Evolutionary conservation across 768 basidiomycete species (phyloP).

Genomic region (Mycena chlorophos): DNA sequence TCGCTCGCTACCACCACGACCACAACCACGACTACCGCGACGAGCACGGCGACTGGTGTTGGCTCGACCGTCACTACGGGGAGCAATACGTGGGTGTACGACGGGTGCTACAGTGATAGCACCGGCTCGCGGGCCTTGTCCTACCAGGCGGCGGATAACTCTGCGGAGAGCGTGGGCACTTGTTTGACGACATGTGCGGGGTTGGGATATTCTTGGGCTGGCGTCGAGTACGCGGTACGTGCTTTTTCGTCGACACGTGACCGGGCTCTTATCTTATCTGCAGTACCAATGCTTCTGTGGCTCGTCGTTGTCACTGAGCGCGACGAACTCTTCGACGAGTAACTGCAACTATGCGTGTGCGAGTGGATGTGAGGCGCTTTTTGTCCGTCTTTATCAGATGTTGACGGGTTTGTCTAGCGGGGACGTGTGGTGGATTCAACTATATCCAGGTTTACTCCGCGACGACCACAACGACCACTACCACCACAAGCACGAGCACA

Average conservation of each 20-base stretch:
- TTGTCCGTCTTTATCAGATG: no score
- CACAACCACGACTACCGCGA: not conserved
- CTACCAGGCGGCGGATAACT: no score
- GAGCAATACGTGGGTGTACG: no score
- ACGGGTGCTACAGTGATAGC: no score
- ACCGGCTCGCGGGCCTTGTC: no score
- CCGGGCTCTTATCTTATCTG: no score
- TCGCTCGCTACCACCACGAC: no score
- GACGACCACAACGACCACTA: not conserved
- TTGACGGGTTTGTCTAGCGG: not conserved
- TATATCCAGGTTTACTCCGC: constrained; percentile 7
- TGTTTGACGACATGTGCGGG: not conserved
- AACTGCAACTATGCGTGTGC: constrained; percentile 7
- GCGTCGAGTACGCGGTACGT: constrained; percentile 10
- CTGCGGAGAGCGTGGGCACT: no score
- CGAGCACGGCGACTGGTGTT: not conserved
- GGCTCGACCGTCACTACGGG: no score
- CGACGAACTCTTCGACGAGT: not conserved
- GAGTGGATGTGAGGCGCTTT: constrained; percentile 4
- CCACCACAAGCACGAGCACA: not conserved
- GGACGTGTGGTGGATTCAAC: constrained; percentile 6
- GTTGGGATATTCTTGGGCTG: constrained; percentile 5
- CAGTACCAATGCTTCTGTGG: constrained; percentile 11
- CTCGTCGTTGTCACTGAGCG: not conserved
- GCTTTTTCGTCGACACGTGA: not conserved